phyloP scores from a whole-genome alignment of 805 yeast species.

The Metschnikowia vanudenii region DNA sequence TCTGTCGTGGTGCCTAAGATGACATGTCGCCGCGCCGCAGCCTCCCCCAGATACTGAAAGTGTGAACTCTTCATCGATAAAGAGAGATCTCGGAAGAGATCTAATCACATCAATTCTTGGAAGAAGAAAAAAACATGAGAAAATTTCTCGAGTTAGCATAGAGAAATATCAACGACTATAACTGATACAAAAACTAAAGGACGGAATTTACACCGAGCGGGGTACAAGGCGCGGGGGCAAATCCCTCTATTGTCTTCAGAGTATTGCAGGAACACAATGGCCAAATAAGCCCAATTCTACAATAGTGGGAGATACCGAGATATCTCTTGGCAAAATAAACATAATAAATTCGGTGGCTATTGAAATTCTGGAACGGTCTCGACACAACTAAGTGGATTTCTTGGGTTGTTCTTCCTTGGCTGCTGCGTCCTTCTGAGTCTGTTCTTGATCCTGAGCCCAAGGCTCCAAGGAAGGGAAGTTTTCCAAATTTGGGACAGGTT shows the following conservation, averaged over 20 bases:
- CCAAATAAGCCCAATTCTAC: neutral
- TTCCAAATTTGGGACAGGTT: conserved; percentile 18
- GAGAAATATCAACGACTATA: too few relatives aligned
- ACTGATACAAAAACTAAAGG: too few relatives aligned
- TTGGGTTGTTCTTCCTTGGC: conserved; percentile 3
- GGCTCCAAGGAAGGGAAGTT: conserved; percentile 21
- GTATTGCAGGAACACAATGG: neutral
- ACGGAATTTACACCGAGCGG: neutral
- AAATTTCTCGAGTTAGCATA: too few relatives aligned
- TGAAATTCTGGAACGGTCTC: neutral
- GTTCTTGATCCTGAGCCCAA: conserved; percentile 11
- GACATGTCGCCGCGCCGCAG: too few relatives aligned
- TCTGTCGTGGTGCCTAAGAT: too few relatives aligned
- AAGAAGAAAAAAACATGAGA: too few relatives aligned
- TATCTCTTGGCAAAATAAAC: neutral
- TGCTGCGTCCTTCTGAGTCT: conserved; percentile 4
- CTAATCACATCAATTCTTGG: too few relatives aligned
- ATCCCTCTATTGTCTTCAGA: neutral
- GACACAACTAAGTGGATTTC: neutral
- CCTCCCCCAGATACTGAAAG: too few relatives aligned
- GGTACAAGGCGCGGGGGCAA: neutral
- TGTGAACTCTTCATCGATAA: too few relatives aligned
- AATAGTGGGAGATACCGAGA: too few relatives aligned
- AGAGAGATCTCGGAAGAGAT: too few relatives aligned
- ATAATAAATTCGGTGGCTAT: neutral